A percentile compares a stretch with the other conserved stretches of the same genome.
phyloP scores from a whole-genome alignment of 805 yeast species.

The Diddensiella transvaalensis region DNA sequence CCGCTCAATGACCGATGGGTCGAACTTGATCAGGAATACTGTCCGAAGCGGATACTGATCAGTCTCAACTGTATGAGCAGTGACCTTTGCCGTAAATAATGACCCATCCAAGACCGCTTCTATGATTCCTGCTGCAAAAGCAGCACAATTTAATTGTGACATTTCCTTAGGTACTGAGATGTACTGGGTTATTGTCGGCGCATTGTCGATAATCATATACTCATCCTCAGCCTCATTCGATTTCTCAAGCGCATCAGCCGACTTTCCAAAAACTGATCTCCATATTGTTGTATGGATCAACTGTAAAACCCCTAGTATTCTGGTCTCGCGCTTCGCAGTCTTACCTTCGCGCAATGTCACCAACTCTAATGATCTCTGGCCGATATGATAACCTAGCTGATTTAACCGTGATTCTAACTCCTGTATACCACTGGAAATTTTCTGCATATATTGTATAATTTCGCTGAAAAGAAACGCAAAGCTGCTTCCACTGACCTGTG shows the following conservation, averaged over 20 bases:
- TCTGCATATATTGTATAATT: slow-evolving; percentile 61
- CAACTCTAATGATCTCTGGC: slow-evolving; percentile 67
- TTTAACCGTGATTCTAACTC: slow-evolving; percentile 63
- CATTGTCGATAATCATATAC: slow-evolving; percentile 76
- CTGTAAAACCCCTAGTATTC: slow-evolving; percentile 63
- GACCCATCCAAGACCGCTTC: slow-evolving; percentile 78
- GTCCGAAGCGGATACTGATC: slow-evolving; percentile 61
- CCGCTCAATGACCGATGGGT: slow-evolving; percentile 29
- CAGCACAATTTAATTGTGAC: slow-evolving; percentile 72
- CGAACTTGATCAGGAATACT: slow-evolving; percentile 71
- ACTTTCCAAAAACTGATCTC: slow-evolving; percentile 67
- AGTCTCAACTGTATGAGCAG: slow-evolving; percentile 75
- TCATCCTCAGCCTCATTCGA: slow-evolving; percentile 62
- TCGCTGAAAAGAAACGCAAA: slow-evolving; percentile 69
- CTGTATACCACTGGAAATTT: slow-evolving; percentile 49
- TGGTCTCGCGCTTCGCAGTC: slow-evolving; percentile 61
- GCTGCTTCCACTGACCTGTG: slow-evolving; percentile 64
- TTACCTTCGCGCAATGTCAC: slow-evolving; percentile 65
- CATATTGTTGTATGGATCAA: slow-evolving; percentile 71
- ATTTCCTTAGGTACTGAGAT: slow-evolving; percentile 78
- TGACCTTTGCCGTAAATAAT: slow-evolving; percentile 68
- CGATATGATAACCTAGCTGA: slow-evolving; percentile 73
- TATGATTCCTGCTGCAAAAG: slow-evolving; percentile 79
- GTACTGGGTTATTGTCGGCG: slow-evolving; percentile 67
- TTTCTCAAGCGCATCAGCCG: slow-evolving; percentile 73